Conservation (phyloP, 2,329 filamentous ascomycete species). For the Exophiala mesophila region DNA sequence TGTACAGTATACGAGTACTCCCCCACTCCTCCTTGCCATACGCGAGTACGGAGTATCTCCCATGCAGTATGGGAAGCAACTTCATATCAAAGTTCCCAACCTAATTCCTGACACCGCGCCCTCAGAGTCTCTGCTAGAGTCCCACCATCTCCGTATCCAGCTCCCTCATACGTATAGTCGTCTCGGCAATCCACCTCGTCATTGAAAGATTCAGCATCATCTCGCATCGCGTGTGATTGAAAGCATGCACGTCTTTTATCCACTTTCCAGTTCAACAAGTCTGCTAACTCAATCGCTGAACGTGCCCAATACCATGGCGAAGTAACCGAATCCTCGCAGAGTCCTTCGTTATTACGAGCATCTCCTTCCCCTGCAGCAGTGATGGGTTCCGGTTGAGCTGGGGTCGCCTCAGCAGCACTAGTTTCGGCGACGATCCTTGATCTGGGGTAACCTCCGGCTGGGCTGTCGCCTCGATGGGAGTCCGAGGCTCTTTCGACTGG, state of each 20-base stretch:
- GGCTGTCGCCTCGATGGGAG: too few relatives aligned
- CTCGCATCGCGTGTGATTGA: background rate
- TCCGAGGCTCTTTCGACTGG: too few relatives aligned
- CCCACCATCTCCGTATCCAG: conserved; percentile 1
- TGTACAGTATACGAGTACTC: too few relatives aligned
- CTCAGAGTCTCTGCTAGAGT: conserved; percentile 5
- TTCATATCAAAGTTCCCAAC: conserved; percentile 6
- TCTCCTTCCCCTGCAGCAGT: too few relatives aligned
- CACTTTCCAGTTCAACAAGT: conserved; percentile 15
- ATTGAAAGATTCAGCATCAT: background rate
- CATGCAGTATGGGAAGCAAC: too few relatives aligned
- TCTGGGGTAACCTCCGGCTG: too few relatives aligned
- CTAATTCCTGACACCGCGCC: conserved; percentile 12
- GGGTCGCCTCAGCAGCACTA: background rate
- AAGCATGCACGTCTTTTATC: background rate
- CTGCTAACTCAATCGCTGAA: conserved; percentile 43
- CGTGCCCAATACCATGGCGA: conserved; percentile 41
- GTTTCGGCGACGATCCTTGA: background rate
- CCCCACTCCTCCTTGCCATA: too few relatives aligned
- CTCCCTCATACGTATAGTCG: too few relatives aligned
- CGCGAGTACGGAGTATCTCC: too few relatives aligned
- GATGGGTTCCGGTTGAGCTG: background rate
- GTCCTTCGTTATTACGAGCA: background rate
- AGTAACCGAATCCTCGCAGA: background rate
- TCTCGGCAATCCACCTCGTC: too few relatives aligned